These are phyloP conservation scores for Podospora conica DNA, from an alignment of 495 filamentous ascomycete species.

Conservation along the genomic window DNA sequence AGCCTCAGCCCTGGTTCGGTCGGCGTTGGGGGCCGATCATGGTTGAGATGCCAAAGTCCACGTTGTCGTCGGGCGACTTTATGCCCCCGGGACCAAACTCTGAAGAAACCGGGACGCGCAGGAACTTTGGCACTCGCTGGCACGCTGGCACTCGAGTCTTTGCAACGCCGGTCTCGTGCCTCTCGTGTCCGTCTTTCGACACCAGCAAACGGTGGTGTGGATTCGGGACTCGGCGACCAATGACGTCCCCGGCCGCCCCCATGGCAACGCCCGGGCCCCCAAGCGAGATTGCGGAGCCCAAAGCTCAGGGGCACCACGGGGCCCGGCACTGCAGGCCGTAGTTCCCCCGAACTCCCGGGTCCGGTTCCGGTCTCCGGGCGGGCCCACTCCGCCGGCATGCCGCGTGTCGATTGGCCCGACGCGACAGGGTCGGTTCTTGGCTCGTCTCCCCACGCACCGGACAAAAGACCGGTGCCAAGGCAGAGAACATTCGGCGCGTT, in stretches of 20 bases:
- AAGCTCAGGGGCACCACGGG: background rate
- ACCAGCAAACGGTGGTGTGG: background rate
- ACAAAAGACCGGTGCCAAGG: background rate
- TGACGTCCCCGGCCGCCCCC: background rate
- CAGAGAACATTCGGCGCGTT: background rate
- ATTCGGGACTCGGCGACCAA: background rate
- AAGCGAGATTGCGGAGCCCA: conserved; percentile 13
- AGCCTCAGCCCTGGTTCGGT: background rate
- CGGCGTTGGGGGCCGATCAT: background rate
- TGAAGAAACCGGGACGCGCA: no score
- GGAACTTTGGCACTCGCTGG: no score
- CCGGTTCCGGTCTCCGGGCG: background rate
- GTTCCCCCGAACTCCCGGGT: background rate
- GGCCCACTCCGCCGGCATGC: background rate
- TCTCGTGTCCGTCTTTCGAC: background rate
- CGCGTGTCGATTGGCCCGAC: background rate
- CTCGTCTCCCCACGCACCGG: background rate
- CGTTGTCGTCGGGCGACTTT: background rate
- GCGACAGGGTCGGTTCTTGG: background rate
- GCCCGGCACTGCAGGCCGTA: background rate
- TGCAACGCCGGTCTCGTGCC: no score
- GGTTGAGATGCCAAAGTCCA: background rate
- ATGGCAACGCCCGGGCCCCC: background rate
- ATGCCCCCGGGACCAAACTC: background rate
- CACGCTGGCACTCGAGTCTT: background rate